Evolutionary conservation across 169 alveolate species (phyloP), one percentile per base, ranked within the genome.

Genomic region (Cryptosporidium bovis): DNA sequence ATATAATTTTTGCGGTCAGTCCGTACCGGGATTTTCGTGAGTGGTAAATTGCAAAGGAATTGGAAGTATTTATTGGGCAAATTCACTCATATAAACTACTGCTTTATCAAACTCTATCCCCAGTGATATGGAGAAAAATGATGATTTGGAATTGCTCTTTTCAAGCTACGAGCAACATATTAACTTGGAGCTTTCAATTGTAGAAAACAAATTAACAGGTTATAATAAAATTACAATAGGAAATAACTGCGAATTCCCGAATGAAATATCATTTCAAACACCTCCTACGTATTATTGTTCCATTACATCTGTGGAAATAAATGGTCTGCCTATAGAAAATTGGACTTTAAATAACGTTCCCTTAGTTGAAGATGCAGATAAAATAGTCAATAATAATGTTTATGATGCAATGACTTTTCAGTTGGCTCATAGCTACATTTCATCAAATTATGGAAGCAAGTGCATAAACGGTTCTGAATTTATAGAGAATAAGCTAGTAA

Each of bases 311-410:
- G 64, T 77, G 18, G 71, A 77, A 46, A 40, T 77, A 36, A 77
- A 77, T 18, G 64, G 51, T 18, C 18, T 1, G 31, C 3, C 27
- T 4, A 46, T 62, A 24, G 64, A 62, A 48, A 71, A 50, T 34
- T 77, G 87, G 87, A 44, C 87, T 29, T 44, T 77, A 16, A 77
- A 24, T 77, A 71, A 71, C 15, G 69, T 62, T 55, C 77, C 87
- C 13, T 29, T 51, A 10, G 27, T 77, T 20, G 77, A 77, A 46
- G 71, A 77, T 60, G 65, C 87, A 18, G 29, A 77, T 20, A 77
- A 50, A 27, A 60, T 77, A 24, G 71, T 77, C 8, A 62, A 62
- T 2, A 34, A 56, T 20, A 77, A 77, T 44, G 87, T 77, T 2
- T 77, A 56, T 44, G 87, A 77, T 46, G 55, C 64, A 18, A 31